Base-by-base conservation (phyloP, 2,329 filamentous ascomycete species). In the Salinomyces thailandicus region DNA sequence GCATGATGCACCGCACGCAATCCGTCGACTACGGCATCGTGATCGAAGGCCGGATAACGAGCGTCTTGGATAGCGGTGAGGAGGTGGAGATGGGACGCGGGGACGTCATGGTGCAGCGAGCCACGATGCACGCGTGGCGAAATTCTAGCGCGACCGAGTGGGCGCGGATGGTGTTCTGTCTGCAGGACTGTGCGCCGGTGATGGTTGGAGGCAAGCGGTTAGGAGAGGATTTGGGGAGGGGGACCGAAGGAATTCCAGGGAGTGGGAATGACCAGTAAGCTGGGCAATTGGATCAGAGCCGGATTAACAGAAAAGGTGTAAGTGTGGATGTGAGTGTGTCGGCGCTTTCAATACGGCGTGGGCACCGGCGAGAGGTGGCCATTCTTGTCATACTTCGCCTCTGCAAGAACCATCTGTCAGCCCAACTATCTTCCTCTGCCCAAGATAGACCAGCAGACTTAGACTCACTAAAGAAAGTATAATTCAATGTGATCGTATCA, bases 401-500 rank as follows among this genome's bases (percentile, higher is more conserved):
- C 81, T 85, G 58, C 42, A 38, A 13, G 33, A 31, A 6, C 22
- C 26, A 36, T 57, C 41, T 55, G 24, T 34, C 11, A 37, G 11
- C 18, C 15, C 17, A 7, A 20, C 20, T 13, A n/a, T 39, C 9
- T n/a, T 17, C 22, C 7, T 7, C 9, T 5, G 5, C 18, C 12
- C 22, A 12, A 7, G 17, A n/a, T n/a, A n/a, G n/a, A n/a, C n/a
- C n/a, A n/a, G n/a, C n/a, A n/a, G 14, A 16, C 13, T 7, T 12
- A 32, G 36, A 72, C 85, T 69, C 67, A 93, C 86, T 98, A 62
- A 98, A 98, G 60, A 98, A 98, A 0, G 91, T 98, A 65, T 98
- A 98, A 50, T 81, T 93, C 54, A 98, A 62, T 20, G 91, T 98
- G 37, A 98, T 86, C 2, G 87, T 94, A 65, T 95, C 85, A 44